Evolutionary conservation across 495 filamentous ascomycete genomes (phyloP), one percentile per base, ranked within the genome.

Genomic region (Beverwykella pulmonaria): DNA sequence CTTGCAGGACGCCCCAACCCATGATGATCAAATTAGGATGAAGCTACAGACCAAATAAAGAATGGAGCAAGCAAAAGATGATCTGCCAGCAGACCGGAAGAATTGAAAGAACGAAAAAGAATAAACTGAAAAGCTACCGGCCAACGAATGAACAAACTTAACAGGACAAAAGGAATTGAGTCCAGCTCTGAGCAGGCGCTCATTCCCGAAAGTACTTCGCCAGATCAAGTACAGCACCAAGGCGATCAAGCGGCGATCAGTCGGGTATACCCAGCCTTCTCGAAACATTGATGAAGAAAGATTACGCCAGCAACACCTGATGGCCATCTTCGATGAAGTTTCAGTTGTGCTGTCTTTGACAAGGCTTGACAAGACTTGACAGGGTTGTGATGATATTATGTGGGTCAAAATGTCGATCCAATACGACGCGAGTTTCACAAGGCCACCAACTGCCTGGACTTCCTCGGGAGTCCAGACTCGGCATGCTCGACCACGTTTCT

Each of bases 1-100:
- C 68, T 56, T 71, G 26, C 26, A 71, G 48, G 6, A 71, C 47
- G 0, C 68, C 62, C 58, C 56, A 67, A 59, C 63, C 68, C 68
- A 66, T 71, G 8, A 57, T 67, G 19, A n/a, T 19, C 36, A 27
- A 49, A 2, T 48, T 12, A 14, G 17, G 53, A 19, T 10, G 30
- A 59, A 48, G 19, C 19, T 47, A 5, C 25, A 19, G 26, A 54
- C 12, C 15, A 6, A 53, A 65, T 29, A 59, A 2, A 29, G 41
- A 59, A 55, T 15, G 59, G 26, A 66, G 25, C 25, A 25, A 57
- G 54, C 17, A 60, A 55, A 60, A 49, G 34, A 29, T 46, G 41
- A 58, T 6, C 65, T 59, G 65, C 65, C 65, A 47, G 65, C 65
- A 63, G 65, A 32, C 65, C 50, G 19, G 56, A 52, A 26, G 23